These are phyloP conservation scores for Hymenoscyphus fructigenus DNA, from an alignment of 2,329 filamentous ascomycete species.

Conservation along the genomic window DNA sequence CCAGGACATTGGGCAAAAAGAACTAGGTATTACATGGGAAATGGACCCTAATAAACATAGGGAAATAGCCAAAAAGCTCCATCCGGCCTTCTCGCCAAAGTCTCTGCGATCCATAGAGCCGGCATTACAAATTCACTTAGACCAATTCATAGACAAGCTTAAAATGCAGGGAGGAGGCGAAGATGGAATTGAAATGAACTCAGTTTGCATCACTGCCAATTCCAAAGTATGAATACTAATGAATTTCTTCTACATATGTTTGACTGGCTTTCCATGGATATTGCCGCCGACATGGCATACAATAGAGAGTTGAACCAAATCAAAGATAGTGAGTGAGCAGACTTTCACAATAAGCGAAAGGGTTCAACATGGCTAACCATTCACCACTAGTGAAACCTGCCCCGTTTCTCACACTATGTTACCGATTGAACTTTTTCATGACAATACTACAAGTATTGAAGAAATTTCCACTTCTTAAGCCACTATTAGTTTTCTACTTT, in stretches of 20 bases:
- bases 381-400: background rate
- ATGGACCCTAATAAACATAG: slow-evolving; percentile 8
- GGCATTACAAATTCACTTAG: slow-evolving; percentile 7
- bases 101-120: slow-evolving; percentile 9
- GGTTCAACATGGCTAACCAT: background rate
- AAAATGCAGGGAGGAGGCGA: background rate
- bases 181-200: background rate
- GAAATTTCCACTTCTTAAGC: background rate
- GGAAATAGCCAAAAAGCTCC: slow-evolving; percentile 10
- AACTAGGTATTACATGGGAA: slow-evolving; percentile 10
- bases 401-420: background rate
- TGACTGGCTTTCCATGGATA: slow-evolving; percentile 15
- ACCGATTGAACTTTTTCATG: background rate
- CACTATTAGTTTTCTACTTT: background rate
- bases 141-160: slow-evolving; percentile 10
- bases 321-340: slow-evolving; percentile 7
- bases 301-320: slow-evolving; percentile 10
- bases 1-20: background rate
- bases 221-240: background rate
- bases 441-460: background rate
- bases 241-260: background rate
- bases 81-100: slow-evolving; percentile 1
- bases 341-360: background rate
- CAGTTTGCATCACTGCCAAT: background rate
- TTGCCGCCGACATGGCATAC: slow-evolving; percentile 11